These are phyloP conservation scores for Kalmanozyma brasiliensis DNA, from an alignment of 1,284 basidiomycete genomes.

Conservation along the genomic window DNA sequence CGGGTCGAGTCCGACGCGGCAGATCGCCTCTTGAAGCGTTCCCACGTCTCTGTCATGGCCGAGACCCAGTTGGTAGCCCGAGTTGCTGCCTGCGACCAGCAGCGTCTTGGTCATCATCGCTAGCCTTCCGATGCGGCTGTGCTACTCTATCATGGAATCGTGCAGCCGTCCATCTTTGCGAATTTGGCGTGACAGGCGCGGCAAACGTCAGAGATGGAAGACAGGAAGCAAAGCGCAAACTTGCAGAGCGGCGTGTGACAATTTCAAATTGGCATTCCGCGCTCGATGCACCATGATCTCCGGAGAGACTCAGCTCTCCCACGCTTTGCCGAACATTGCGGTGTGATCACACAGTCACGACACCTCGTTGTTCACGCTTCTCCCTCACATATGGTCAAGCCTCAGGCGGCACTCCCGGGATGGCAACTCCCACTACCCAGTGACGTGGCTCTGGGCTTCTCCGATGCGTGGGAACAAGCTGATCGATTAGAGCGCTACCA, in stretches of 20 bases:
- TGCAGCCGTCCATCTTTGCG: constrained; percentile 1
- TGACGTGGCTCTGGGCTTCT: too few species aligned
- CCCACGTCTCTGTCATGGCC: constrained; percentile 28
- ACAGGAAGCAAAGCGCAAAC: neutral
- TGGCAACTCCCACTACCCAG: too few species aligned
- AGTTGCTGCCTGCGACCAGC: constrained; percentile 47
- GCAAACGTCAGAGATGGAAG: constrained; percentile 5
- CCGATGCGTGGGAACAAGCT: too few species aligned
- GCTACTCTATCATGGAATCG: neutral
- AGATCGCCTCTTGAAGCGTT: constrained; percentile 13
- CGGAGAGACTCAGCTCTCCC: too few species aligned
- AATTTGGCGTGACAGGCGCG: neutral
- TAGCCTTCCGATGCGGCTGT: neutral
- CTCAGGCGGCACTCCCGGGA: too few species aligned
- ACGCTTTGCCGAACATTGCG: too few species aligned
- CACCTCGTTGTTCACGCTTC: too few species aligned
- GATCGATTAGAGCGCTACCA: neutral
- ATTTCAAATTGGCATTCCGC: constrained; percentile 10
- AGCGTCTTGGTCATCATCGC: constrained; percentile 17
- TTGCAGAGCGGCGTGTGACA: neutral
- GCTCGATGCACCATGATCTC: too few species aligned
- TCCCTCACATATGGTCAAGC: too few species aligned
- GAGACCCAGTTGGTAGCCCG: constrained; percentile 38
- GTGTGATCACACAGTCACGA: too few species aligned
- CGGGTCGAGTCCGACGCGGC: constrained; percentile 1